Base-by-base conservation (phyloP, 1,139 yeast genomes). In the Saccharomyces hybrid region DNA sequence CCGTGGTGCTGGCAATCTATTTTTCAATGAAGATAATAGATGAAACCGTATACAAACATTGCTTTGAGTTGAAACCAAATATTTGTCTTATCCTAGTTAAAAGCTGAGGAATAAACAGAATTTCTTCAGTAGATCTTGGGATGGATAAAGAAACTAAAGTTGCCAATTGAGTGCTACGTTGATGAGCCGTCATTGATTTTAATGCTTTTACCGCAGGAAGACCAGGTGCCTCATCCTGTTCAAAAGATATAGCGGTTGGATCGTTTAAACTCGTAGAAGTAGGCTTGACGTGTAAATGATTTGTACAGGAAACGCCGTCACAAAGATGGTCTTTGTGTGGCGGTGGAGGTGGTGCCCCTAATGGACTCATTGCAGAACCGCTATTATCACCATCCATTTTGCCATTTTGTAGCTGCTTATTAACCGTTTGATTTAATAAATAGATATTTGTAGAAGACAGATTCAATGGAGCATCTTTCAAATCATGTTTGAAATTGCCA, bases 61-160 rank as follows among this genome's bases (percentile, higher is more conserved):
- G 84, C 59, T 80, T 82, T 0, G 89, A 83, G 52, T 81, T 79
- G 64, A 83, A 84, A 0, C 93, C 93, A 67, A 82, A 85, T 1
- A 76, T 80, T 60, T 83, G 83, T 57, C 89, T 84, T 48, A 85
- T 76, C 52, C 82, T 78, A 8, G 89, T 87, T 55, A 85, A 71
- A 52, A 85, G 71, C 2, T 88, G 82, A 0, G 95, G 91, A 34
- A 84, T 81, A 61, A 84, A 84, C 49, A 85, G 71, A 0, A 89
- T 85, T 64, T 85, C 95, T 59, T 84, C 91, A 0, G 93, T 85
- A 31, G 86, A 80, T 64, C 95, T 73, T 2, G 93, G 95, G 16
- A 85, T 78, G 0, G 91, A 81, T 56, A 84, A 78, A 0, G 93
- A 88, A 11, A 85, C 89, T 50, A 85, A 72, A 5, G 81, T 78